Conservation (phyloP, 192 early-diverging fungal genomes). For the Haplosporangium gracile region DNA sequence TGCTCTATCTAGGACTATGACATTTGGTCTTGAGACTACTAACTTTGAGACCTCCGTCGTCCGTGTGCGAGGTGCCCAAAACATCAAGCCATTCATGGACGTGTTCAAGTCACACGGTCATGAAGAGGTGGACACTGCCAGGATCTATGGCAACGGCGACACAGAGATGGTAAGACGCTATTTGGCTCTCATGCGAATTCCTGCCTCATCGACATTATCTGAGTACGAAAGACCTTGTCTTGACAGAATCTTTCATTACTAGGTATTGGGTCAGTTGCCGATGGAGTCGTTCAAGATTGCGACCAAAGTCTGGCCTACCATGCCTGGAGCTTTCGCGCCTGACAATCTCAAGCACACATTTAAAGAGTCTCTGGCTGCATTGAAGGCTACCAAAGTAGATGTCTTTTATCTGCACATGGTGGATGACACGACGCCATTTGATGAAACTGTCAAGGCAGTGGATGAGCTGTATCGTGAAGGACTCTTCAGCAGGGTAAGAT, state of each 20-base stretch:
- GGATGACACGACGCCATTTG: slow-evolving; percentile 66
- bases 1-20: neutral
- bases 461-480: slow-evolving; percentile 69
- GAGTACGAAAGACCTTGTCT: neutral
- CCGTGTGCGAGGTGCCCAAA: slow-evolving; percentile 8
- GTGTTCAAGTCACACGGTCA: slow-evolving; percentile 24
- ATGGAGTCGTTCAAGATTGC: slow-evolving; percentile 55
- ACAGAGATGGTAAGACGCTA: slow-evolving; percentile 6
- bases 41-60: neutral
- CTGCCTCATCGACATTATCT: neutral
- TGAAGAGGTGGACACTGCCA: slow-evolving; percentile 16
- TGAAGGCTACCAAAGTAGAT: slow-evolving; percentile 65
- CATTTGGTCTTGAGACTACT: slow-evolving; percentile 26
- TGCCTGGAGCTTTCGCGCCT: slow-evolving; percentile 33
- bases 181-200: neutral
- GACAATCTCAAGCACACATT: slow-evolving; percentile 39
- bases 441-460: slow-evolving; percentile 65
- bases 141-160: slow-evolving; percentile 17
- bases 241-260: neutral
- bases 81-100: slow-evolving; percentile 15
- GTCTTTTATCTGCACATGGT: slow-evolving; percentile 76
- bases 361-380: slow-evolving; percentile 59
- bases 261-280: slow-evolving; percentile 25
- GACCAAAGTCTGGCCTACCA: slow-evolving; percentile 57
- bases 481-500: slow-evolving; percentile 54